A percentile compares a stretch with the other conserved stretches of the same genome.
phyloP scores from a whole-genome alignment of 345 rosid genomes.

The Crucihimalaya himalaica region DNA sequence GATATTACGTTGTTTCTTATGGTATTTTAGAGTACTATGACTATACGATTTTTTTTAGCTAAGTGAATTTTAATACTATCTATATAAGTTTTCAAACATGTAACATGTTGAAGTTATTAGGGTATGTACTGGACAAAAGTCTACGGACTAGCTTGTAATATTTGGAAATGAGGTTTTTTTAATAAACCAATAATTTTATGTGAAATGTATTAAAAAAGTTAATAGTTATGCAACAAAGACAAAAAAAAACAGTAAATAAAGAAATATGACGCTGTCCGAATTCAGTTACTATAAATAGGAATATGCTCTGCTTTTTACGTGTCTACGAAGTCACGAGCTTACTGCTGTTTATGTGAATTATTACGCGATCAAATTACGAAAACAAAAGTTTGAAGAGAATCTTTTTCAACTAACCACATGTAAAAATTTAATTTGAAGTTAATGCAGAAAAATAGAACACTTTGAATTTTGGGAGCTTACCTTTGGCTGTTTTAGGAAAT shows the following conservation, averaged over 20 bases:
- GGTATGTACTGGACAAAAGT: not conserved
- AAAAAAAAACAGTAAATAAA: not conserved
- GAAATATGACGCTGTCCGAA: not conserved
- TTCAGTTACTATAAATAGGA: constrained; percentile 31
- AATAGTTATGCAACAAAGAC: not conserved
- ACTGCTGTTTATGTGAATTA: constrained; percentile 11
- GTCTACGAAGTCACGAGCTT: constrained; percentile 22
- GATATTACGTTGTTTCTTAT: too few species aligned
- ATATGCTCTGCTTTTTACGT: constrained; percentile 30
- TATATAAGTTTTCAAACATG: not conserved
- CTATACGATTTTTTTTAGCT: too few species aligned
- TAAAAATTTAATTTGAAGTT: constrained; percentile 1
- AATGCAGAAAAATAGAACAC: not conserved
- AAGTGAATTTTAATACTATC: not conserved
- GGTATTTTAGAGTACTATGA: too few species aligned
- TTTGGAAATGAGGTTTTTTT: not conserved
- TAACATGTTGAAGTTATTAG: not conserved
- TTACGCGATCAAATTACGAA: constrained; percentile 5
- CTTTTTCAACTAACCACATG: constrained; percentile 20
- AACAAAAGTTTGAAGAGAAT: constrained; percentile 18
- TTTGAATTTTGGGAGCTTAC: constrained; percentile 6
- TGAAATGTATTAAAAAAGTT: not conserved
- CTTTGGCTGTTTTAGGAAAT: not conserved
- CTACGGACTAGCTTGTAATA: not conserved
- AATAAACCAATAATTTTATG: not conserved